Conservation (phyloP, 2,329 filamentous ascomycete species). For the Endothia cerciana region DNA sequence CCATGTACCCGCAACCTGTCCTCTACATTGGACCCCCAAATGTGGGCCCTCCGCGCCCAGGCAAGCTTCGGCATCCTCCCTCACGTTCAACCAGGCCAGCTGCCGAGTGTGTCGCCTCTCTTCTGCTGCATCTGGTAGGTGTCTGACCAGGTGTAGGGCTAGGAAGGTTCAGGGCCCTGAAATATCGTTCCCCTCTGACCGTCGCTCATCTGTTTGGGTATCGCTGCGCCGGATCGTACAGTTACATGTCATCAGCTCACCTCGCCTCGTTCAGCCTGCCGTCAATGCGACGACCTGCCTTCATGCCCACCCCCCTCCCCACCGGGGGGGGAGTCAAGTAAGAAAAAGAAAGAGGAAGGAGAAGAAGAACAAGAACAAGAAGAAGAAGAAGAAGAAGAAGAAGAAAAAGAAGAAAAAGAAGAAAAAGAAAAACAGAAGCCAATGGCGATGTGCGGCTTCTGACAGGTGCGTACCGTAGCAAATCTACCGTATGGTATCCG, state of each 20-base stretch:
- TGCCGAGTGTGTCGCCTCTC: constrained; percentile 12
- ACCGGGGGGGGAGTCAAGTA: too few relatives aligned
- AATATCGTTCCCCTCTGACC: constrained; percentile 4
- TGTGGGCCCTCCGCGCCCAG: constrained; percentile 17
- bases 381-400: too few relatives aligned
- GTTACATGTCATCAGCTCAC: constrained; percentile 12
- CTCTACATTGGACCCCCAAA: constrained; percentile 5
- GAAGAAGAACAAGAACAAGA: too few relatives aligned
- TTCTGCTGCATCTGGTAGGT: constrained; percentile 24
- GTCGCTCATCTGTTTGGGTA: constrained; percentile 6
- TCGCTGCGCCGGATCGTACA: not conserved
- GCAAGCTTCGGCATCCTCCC: constrained; percentile 29
- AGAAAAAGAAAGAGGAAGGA: too few relatives aligned
- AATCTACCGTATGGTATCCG: not conserved
- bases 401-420: too few relatives aligned
- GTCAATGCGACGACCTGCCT: constrained; percentile 3
- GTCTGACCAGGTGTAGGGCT: not conserved
- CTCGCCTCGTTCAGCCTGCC: constrained; percentile 8
- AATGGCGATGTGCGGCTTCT: not conserved
- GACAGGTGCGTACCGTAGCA: not conserved
- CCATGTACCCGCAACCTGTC: constrained; percentile 23
- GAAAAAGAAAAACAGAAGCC: too few relatives aligned
- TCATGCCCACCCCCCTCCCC: not conserved
- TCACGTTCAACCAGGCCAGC: constrained; percentile 19
- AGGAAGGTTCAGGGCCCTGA: not conserved